Evolutionary conservation across 2,329 filamentous ascomycete species (phyloP), one percentile per base, ranked within the genome.

Genomic region (Trichoderma semiorbis): DNA sequence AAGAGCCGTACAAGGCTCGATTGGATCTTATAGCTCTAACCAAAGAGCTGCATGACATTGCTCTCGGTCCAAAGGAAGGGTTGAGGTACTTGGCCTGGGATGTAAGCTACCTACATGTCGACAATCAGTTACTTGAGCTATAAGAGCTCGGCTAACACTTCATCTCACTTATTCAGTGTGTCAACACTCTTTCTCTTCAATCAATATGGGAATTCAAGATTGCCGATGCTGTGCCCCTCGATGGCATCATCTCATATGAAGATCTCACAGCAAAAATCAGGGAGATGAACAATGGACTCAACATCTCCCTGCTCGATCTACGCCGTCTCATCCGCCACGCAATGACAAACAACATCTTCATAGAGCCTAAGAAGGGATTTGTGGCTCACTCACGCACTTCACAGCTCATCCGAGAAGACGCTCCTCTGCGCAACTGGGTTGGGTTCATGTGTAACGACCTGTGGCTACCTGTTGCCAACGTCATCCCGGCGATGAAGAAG

Each of bases 351-450:
- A 77, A 78, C 50, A 75, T 84, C 36, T 84, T 85, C 70, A 61
- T 67, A 34, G 83, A 84, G 74, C 81, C 80, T 0, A 70, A 75
- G 16, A 75, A 78, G 18, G 82, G 81, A 2, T 75, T 77, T 16
- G 80, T 85, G 6, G 78, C 79, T 4, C 83, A 85, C 72, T 84
- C 81, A 3, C 75, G 77, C 3, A 74, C 76, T 0, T 81, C 79
- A 14, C 76, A 74, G 8, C 65, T 79, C 1, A 72, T 83, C 10
- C 73, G 77, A 3, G 74, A 78, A 28, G 76, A 79, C 34, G 73
- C 72, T 2, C 70, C 73, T 12, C 69, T 79, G 26, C 73, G 72
- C 30, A 77, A 76, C 72, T 81, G 80, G 80, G 76, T 79, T 1
- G 75, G 76, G 3, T 74, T 78, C 70, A 77, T 79, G 26, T 75